Percentiles rank a stretch among this genome's conserved stretches.
Conservation (phyloP, 495 filamentous ascomycete species). For the Penicillium herquei region DNA sequence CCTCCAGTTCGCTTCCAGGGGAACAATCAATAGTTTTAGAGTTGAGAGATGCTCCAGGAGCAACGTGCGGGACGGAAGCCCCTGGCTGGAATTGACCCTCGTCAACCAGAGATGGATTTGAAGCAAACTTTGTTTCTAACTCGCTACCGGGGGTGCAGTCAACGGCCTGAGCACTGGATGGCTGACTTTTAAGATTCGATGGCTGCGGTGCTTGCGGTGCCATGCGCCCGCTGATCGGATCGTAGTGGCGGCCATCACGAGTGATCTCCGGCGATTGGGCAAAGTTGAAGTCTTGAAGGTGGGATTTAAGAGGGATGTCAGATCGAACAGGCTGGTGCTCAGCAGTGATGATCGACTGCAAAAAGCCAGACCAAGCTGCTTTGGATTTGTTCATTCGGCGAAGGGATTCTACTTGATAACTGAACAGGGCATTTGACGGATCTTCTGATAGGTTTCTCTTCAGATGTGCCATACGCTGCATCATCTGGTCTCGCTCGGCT, state of each 20-base stretch:
- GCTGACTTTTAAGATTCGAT: background rate
- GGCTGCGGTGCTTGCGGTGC: conserved; percentile 14
- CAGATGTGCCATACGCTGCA: conserved; percentile 22
- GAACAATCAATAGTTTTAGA: conserved; percentile 4
- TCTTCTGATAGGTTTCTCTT: conserved; percentile 26
- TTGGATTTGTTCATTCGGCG: conserved; percentile 13
- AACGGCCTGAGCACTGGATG: background rate
- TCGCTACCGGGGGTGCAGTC: conserved; percentile 13
- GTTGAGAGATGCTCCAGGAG: background rate
- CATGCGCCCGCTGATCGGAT: conserved; percentile 45
- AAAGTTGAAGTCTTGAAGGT: conserved; percentile 13
- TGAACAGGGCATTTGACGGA: conserved; percentile 44
- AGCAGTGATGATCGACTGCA: conserved; percentile 24
- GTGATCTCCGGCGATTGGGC: background rate
- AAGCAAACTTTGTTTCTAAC: conserved; percentile 13
- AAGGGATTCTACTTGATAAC: conserved; percentile 30
- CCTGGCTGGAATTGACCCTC: background rate
- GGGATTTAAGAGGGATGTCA: conserved; percentile 8
- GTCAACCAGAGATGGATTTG: background rate
- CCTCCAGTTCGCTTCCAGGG: conserved; percentile 14
- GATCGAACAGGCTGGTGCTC: conserved; percentile 5
- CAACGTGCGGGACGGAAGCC: background rate
- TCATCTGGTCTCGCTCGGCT: conserved; percentile 14
- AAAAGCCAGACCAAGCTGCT: conserved; percentile 24
- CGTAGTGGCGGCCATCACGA: conserved; percentile 24